Evolutionary conservation across 768 basidiomycete genomes (phyloP), one percentile per base, ranked within the genome.

Genomic region (Leccinum ochraceum): DNA sequence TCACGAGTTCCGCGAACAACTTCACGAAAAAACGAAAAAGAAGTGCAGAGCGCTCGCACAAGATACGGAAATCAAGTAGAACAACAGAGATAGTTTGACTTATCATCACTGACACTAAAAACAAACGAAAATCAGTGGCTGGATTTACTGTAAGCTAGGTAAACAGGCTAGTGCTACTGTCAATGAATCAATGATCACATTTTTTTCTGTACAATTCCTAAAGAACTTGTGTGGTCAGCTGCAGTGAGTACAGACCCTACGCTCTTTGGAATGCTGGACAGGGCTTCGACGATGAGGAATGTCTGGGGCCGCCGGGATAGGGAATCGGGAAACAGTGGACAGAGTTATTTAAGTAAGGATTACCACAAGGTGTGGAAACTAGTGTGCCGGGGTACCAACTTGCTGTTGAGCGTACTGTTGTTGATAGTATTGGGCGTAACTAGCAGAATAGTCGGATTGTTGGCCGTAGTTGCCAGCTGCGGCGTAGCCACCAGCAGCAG

Each of bases 351-450:
- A 54, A 64, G 65, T 56, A 55, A 66, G 65, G 67, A 62, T 75
- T 74, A 73, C 73, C 73, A 54, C 49, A 51, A 53, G 9, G 11
- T 11, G 54, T 22, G n/a, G 28, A 52, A 57, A 22, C 62, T 72
- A 78, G 66, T 76, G 69, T 42, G 76, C 61, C 36, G 77, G 73
- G n/a, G 78, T 75, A 69, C 74, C 80, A 73, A 82, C 72, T 75
- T 86, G 86, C 76, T 89, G 87, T 74, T 92, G 90, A 64, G 87
- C 81, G 70, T 92, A 93, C 82, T 92, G 91, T 74, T 84, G 85
- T 79, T 93, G 91, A 76, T 94, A 94, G 74, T 94, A 94, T 62
- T 90, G 83, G 49, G 91, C 89, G 63, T 94, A 94, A 73, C 86
- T 90, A 72, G 79, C 75, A 26, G 86, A 80, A 72, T 92, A 92